Percentiles rank a stretch among this genome's conserved stretches.
Evolutionary conservation across 2,329 filamentous ascomycete genomes (phyloP).

Genomic region (Sarocladiaceae sp.): DNA sequence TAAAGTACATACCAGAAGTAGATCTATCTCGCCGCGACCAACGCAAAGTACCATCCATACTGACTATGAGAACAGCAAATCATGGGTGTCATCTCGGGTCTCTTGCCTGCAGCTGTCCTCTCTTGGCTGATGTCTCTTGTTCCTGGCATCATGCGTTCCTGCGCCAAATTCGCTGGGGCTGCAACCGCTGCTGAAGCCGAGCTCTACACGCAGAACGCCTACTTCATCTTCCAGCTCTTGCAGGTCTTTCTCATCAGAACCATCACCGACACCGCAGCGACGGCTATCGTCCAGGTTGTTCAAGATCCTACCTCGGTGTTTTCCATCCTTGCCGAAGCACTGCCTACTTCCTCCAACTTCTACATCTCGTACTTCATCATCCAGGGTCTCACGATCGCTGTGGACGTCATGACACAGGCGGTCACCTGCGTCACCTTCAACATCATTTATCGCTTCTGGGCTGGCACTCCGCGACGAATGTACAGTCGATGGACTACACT

Average conservation of each 20-base stretch:
- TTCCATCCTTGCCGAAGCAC: constrained; percentile 57
- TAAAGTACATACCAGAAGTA: constrained; percentile 58
- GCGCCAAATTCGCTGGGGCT: constrained; percentile 72
- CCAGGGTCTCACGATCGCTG: constrained; percentile 71
- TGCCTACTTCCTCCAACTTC: constrained; percentile 85
- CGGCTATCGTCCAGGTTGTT: constrained; percentile 58
- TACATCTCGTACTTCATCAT: constrained; percentile 87
- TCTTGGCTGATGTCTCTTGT: constrained; percentile 77
- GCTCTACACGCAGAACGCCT: constrained; percentile 83
- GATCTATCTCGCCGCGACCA: constrained; percentile 9
- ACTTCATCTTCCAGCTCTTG: constrained; percentile 83
- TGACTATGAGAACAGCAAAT: constrained; percentile 33
- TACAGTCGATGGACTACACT: constrained; percentile 66
- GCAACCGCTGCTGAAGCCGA: constrained; percentile 76
- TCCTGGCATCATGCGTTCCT: constrained; percentile 56
- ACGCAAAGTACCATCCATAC: background rate
- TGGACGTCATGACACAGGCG: constrained; percentile 64
- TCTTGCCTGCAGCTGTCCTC: constrained; percentile 73
- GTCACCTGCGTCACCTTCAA: constrained; percentile 60
- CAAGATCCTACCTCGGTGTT: constrained; percentile 56
- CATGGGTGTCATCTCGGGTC: constrained; percentile 72
- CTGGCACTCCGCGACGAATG: constrained; percentile 71
- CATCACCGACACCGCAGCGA: constrained; percentile 68
- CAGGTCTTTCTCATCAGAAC: constrained; percentile 89
- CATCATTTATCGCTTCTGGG: constrained; percentile 60